Base-by-base conservation (phyloP, 495 filamentous ascomycete genomes). In the Cudoniella acicularis region DNA sequence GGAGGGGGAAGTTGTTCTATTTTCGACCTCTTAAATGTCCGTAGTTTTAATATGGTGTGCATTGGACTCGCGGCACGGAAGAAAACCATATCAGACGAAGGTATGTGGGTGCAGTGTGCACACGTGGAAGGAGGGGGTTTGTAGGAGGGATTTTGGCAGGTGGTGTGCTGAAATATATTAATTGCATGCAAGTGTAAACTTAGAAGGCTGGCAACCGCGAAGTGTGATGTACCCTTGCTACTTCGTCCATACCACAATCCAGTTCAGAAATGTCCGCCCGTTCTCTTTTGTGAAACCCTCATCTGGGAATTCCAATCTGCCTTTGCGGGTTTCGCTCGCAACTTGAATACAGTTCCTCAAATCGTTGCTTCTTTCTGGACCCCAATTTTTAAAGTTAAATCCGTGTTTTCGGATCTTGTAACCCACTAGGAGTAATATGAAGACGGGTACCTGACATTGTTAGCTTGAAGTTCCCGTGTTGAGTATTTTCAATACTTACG, bases 171-270 rank as follows among this genome's bases (percentile, higher is more conserved):
- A 36, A 36, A 36, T 36, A 13, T 13, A 13, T n/a, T n/a, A 36
- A 4, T 36, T 36, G 30, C 30, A 36, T 13, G 30, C 13, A 13
- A 13, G 30, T 36, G 6, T 36, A 36, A 36, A 36, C 13, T 36
- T 4, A 36, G 17, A 6, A 48, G 9, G n/a, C n/a, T 48, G 45
- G 21, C 17, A 48, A 23, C 45, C 45, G 17, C n/a, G 17, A 23
- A 6, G 9, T 48, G 45, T 18, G n/a, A 18, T 36, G 30, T 13
- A 36, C 4, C 30, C 4, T 46, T 17, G 17, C 49, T 56, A 74
- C 42, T 71, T 74, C 56, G 65, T 54, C 72, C 72, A 74, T 10
- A 71, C 70, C 70, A 67, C 71, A 42, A 74, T 25, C 72, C 72
- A 74, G 9, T 62, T 46, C 1, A 66, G 2, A 52, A 74, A 70